A percentile compares a stretch with the other conserved stretches of the same genome.
Conservation (phyloP, 805 yeast species). For the Candida loeiensis region DNA sequence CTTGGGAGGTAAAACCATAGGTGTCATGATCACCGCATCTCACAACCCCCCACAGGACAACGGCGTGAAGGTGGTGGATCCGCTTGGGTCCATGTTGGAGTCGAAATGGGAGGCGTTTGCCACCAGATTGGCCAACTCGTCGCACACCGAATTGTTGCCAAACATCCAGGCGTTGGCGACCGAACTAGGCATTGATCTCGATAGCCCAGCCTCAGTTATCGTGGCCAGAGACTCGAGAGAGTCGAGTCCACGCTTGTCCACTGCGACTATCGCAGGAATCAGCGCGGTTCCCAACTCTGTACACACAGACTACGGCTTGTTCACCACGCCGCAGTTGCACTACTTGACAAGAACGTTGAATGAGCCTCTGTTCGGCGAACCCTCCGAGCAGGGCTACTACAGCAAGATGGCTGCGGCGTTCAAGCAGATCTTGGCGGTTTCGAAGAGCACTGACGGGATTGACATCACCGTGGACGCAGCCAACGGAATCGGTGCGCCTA, state of each 20-base stretch:
- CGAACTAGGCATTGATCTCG: conserved; percentile 45
- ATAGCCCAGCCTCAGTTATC: conserved; percentile 45
- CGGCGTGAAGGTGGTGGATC: conserved; percentile 76
- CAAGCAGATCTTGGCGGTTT: conserved; percentile 36
- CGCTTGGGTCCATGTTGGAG: conserved; percentile 85
- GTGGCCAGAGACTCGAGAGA: conserved; percentile 88
- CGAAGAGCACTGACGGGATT: conserved; percentile 22
- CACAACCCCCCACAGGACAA: conserved; percentile 76
- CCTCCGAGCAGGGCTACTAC: conserved; percentile 69
- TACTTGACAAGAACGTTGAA: conserved; percentile 74
- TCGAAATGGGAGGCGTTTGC: conserved; percentile 82
- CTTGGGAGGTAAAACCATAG: conserved; percentile 66
- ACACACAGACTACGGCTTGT: conserved; percentile 56
- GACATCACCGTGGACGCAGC: conserved; percentile 80
- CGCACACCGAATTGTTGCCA: conserved; percentile 40
- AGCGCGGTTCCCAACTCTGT: conserved; percentile 41
- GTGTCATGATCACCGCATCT: conserved; percentile 96
- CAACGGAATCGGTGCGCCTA: conserved; percentile 94
- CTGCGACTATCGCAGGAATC: conserved; percentile 61
- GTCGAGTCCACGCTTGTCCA: conserved; percentile 65
- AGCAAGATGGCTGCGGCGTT: conserved; percentile 56
- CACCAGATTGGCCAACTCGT: conserved; percentile 72
- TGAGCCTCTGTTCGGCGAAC: conserved; percentile 58
- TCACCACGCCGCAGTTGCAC: conserved; percentile 95
- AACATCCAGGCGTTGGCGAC: conserved; percentile 37